These are phyloP conservation scores for Solanum aculeatissimum DNA, from an alignment of 305 asterid genomes.

Conservation along the genomic window DNA sequence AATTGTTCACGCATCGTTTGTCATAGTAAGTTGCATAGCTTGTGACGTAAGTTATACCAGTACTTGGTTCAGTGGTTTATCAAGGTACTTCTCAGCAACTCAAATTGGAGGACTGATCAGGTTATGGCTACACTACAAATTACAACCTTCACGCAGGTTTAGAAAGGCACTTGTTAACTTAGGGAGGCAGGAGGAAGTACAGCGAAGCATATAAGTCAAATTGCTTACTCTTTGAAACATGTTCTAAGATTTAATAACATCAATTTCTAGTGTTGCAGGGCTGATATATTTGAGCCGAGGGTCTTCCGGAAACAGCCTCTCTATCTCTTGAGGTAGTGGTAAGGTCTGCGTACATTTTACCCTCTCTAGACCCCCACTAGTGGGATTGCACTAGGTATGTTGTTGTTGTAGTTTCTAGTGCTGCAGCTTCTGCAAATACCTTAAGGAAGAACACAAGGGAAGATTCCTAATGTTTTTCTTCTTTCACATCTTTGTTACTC, in stretches of 20 bases:
- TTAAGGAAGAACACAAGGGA: neutral
- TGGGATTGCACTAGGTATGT: too few relatives aligned
- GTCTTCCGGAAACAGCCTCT: too few relatives aligned
- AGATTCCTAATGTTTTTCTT: neutral
- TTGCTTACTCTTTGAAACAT: neutral
- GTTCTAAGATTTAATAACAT: neutral
- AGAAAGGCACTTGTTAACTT: neutral
- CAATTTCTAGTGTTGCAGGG: neutral
- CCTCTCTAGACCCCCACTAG: too few relatives aligned
- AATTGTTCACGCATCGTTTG: neutral
- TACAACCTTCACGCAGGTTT: neutral
- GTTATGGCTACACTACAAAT: neutral
- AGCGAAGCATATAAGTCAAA: neutral
- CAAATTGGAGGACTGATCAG: neutral
- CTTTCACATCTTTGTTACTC: neutral
- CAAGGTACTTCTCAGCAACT: neutral
- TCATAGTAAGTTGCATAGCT: neutral
- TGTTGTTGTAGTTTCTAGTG: neutral
- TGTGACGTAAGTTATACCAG: neutral
- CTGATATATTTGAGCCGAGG: too few relatives aligned
- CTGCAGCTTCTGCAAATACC: neutral
- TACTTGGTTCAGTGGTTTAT: neutral
- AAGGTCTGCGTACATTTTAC: too few relatives aligned
- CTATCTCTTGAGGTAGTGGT: too few relatives aligned
- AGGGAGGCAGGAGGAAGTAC: neutral